Percentiles rank a stretch among this genome's conserved stretches.
Conservation (phyloP, 2,329 filamentous ascomycete genomes). For the Neopestalotiopsis sp. region DNA sequence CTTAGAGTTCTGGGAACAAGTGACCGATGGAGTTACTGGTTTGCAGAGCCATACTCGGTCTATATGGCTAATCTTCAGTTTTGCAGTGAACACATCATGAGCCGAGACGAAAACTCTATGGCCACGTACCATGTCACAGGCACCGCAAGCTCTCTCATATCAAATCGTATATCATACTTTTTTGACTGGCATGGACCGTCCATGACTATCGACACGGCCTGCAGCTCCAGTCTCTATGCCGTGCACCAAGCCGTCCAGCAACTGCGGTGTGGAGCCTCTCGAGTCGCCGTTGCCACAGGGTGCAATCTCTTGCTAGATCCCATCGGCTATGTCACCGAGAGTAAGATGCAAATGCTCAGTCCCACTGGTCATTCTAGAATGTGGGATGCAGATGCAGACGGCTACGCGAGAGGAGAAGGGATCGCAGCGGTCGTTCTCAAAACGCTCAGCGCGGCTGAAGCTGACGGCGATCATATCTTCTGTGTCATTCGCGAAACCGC, state of each 20-base stretch:
- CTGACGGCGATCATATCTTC: slow-evolving; percentile 47
- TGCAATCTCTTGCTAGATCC: slow-evolving; percentile 17
- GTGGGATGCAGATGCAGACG: slow-evolving; percentile 49
- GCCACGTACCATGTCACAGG: not conserved
- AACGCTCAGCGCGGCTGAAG: slow-evolving; percentile 46
- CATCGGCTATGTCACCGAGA: slow-evolving; percentile 3
- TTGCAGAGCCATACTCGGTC: no score
- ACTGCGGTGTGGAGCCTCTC: slow-evolving; percentile 28
- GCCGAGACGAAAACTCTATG: not conserved
- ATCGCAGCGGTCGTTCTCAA: slow-evolving; percentile 50
- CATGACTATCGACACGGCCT: slow-evolving; percentile 37
- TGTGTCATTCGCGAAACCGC: slow-evolving; percentile 38
- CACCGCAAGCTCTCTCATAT: not conserved
- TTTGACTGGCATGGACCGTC: slow-evolving; percentile 11
- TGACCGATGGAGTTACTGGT: no score
- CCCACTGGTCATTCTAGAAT: slow-evolving; percentile 32
- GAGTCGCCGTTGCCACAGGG: slow-evolving; percentile 12
- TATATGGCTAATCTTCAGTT: no score
- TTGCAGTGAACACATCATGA: not conserved
- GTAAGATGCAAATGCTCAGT: slow-evolving; percentile 30
- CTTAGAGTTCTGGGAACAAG: no score
- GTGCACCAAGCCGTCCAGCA: slow-evolving; percentile 33
- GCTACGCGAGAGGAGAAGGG: slow-evolving; percentile 58
- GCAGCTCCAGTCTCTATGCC: slow-evolving; percentile 34
- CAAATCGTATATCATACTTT: slow-evolving; percentile 10